Percentiles rank a stretch among this genome's conserved stretches.
Conservation (phyloP, 495 filamentous ascomycete genomes). For the Xylaria curta region DNA sequence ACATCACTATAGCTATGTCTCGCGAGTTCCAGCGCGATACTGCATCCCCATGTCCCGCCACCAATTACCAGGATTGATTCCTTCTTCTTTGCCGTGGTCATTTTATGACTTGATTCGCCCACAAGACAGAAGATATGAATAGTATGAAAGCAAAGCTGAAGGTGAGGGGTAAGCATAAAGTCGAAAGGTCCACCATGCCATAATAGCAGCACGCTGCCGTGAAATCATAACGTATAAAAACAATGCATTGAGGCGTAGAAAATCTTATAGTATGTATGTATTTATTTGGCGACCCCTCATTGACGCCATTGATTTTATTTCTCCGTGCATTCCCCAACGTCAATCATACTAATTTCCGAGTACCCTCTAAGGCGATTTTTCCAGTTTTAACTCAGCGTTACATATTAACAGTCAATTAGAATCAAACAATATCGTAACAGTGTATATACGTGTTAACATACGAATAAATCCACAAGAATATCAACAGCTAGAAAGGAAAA, state of each 20-base stretch:
- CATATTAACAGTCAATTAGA: not conserved
- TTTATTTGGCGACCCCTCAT: not conserved
- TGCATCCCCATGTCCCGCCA: conserved; percentile 60
- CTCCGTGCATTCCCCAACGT: not conserved
- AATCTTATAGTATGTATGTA: not conserved
- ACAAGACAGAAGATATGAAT: not conserved
- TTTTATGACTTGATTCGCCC: not conserved
- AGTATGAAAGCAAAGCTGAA: not conserved
- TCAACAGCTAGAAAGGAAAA: not conserved
- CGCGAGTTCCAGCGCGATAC: conserved; percentile 58
- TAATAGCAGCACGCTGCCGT: not conserved
- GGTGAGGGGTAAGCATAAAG: not conserved
- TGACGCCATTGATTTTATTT: not conserved
- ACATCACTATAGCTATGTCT: conserved; percentile 56
- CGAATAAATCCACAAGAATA: not conserved
- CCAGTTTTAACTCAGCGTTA: not conserved
- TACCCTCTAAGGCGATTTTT: not conserved
- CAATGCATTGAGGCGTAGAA: not conserved
- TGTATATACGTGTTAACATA: not conserved
- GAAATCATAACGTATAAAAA: not conserved
- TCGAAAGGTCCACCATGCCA: not conserved
- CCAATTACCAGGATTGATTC: conserved; percentile 44
- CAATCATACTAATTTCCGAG: not conserved
- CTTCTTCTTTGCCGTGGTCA: conserved; percentile 15
- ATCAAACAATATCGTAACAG: not conserved